phyloP scores from a whole-genome alignment of 148 eudicot species.

The Rhododendron mucronatum region DNA sequence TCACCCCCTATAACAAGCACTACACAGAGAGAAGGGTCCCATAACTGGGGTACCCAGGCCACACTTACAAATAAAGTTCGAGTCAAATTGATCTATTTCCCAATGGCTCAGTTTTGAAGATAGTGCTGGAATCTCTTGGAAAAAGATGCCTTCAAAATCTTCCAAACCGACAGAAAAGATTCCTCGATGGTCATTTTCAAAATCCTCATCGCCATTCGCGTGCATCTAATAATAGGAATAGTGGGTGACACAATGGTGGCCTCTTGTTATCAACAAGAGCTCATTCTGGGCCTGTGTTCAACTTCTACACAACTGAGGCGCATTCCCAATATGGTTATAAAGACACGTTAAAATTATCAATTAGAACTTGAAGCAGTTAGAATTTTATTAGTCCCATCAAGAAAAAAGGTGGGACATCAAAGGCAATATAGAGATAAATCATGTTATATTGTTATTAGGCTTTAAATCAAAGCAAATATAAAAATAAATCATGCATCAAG shows the following conservation, averaged over 20 bases:
- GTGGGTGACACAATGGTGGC: slow-evolving; percentile 10
- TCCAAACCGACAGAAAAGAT: slow-evolving; percentile 18
- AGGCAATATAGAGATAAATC: not conserved
- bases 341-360: not conserved
- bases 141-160: slow-evolving; percentile 10
- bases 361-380: not conserved
- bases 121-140: slow-evolving; percentile 3
- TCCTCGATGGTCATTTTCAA: slow-evolving; percentile 22
- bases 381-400: not conserved
- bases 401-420: not conserved
- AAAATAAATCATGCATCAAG: not conserved
- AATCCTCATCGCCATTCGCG: slow-evolving; percentile 2
- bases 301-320: not conserved
- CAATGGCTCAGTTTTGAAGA: slow-evolving; percentile 10
- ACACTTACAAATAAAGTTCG: slow-evolving; percentile 2
- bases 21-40: slow-evolving; percentile 18
- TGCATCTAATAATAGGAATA: slow-evolving; percentile 2
- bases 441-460: not conserved
- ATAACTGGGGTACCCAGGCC: slow-evolving; percentile 3
- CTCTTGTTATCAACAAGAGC: not conserved
- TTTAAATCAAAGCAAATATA: not conserved
- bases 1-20: slow-evolving; percentile 23
- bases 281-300: not conserved
- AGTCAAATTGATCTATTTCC: slow-evolving; percentile 3
- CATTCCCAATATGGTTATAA: not conserved